Base-by-base conservation (phyloP, 1,284 basidiomycete genomes). In the Gymnopus androsaceus region DNA sequence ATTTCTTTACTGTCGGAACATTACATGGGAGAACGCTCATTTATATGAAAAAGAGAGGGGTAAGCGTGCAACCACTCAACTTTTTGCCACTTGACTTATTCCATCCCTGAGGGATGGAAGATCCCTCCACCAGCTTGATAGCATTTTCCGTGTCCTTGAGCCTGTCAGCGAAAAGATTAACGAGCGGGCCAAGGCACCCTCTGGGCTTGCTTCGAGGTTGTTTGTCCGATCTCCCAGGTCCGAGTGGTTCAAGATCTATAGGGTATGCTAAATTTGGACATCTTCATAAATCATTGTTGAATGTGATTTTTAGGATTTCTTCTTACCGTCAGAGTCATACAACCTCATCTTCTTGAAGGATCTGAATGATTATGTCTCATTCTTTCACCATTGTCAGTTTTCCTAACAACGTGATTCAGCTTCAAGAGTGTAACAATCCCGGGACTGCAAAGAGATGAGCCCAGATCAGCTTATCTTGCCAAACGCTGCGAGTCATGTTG, bases 31-130 rank as follows among this genome's bases (percentile, higher is more conserved):
- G 94, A 12, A 96, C 94, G 0, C 77, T 97, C 9, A 88, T 97
- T 54, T 98, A 95, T 73, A 95, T 95, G 87, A 96, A 95, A 80
- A 92, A 90, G 74, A 95, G 90, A 75, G 92, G 94, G 56, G 92
- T 94, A 73, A 64, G 85, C 74, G 4, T 50, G 15, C 9, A 36
- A 21, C 28, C 41, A 33, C 7, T 30, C 60, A 27, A 9, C 2
- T 49, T 40, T 37, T 31, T 14, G 19, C 46, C 17, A 23, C 45
- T 23, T 47, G 28, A 31, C 33, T 46, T 30, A 27, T 44, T n/a
- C n/a, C n/a, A n/a, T n/a, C n/a, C n/a, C n/a, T n/a, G n/a, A n/a
- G n/a, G n/a, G n/a, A n/a, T n/a, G n/a, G n/a, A n/a, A n/a, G n/a
- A n/a, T n/a, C n/a, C n/a, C 17, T 34, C 51, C 19, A 42, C 60